A percentile compares a stretch with the other conserved stretches of the same genome.
Conservation (phyloP, 2,329 filamentous ascomycete genomes). For the Xylaria sp. region DNA sequence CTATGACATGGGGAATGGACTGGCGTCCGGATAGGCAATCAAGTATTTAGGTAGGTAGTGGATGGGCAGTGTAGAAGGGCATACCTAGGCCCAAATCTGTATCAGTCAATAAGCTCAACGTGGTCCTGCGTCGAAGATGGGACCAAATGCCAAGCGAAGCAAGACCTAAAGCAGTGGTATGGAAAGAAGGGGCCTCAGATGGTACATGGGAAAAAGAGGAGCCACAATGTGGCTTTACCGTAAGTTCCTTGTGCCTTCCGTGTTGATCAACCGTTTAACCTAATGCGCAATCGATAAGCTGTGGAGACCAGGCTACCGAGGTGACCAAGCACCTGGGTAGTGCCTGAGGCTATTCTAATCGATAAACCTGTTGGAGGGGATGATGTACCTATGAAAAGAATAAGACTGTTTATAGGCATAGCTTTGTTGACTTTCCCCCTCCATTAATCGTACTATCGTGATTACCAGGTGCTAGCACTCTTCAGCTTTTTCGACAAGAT, state of each 20-base stretch:
- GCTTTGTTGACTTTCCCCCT: slow-evolving; percentile 39
- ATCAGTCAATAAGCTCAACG: slow-evolving; percentile 36
- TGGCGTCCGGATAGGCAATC: neutral
- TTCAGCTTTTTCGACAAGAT: slow-evolving; percentile 31
- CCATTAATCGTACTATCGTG: slow-evolving; percentile 36
- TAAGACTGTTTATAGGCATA: slow-evolving; percentile 27
- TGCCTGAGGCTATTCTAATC: slow-evolving; percentile 23
- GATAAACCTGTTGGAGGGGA: slow-evolving; percentile 35
- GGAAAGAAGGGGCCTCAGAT: neutral
- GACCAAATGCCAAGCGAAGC: slow-evolving; percentile 31
- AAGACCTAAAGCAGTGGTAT: neutral
- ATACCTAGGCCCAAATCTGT: slow-evolving; percentile 17
- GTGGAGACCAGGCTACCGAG: neutral
- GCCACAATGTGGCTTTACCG: slow-evolving; percentile 30
- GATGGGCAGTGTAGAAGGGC: slow-evolving; percentile 14
- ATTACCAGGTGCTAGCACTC: slow-evolving; percentile 19
- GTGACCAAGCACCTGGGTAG: neutral
- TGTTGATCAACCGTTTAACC: too few species aligned
- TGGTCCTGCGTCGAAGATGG: slow-evolving; percentile 29
- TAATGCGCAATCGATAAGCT: neutral
- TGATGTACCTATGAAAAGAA: slow-evolving; percentile 22
- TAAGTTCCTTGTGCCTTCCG: neutral
- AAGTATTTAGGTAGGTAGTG: slow-evolving; percentile 6
- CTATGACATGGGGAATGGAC: slow-evolving; percentile 8
- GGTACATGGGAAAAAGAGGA: neutral